Conservation (phyloP, 78 protist genomes). For the Anaeramoeba flamelloides region DNA sequence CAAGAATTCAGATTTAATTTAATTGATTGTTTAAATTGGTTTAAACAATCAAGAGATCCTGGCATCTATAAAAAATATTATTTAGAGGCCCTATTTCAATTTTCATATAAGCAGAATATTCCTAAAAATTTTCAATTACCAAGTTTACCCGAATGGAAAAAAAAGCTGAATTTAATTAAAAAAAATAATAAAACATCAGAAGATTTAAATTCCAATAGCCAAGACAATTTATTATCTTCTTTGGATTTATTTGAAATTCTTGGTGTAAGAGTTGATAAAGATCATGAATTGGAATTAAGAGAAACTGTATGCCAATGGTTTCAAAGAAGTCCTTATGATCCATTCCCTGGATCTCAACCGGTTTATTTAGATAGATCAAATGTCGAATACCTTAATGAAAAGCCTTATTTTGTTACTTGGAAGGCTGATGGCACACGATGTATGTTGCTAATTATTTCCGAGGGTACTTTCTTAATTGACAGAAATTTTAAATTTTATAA, state of each 20-base stretch:
- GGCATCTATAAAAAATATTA: neutral
- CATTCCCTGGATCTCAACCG: neutral
- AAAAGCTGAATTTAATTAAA: neutral
- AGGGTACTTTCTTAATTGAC: neutral
- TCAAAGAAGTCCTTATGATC: neutral
- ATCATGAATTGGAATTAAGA: neutral
- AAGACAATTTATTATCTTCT: neutral
- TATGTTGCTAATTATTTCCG: neutral
- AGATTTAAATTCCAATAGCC: neutral
- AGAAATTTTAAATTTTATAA: neutral
- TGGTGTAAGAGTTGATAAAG: neutral
- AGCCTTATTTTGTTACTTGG: neutral
- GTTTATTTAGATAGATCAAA: neutral
- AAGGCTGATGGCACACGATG: neutral
- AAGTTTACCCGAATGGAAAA: neutral
- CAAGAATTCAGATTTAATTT: neutral
- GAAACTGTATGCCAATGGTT: neutral
- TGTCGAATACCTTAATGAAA: neutral
- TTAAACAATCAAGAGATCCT: neutral
- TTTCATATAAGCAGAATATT: neutral
- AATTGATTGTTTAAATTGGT: neutral
- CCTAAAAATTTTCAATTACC: neutral
- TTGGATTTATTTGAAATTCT: too few relatives aligned
- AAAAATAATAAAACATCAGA: neutral
- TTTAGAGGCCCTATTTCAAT: neutral